Base-by-base conservation (phyloP, 2,329 filamentous ascomycete species). In the Chaetomiaceae sp. region DNA sequence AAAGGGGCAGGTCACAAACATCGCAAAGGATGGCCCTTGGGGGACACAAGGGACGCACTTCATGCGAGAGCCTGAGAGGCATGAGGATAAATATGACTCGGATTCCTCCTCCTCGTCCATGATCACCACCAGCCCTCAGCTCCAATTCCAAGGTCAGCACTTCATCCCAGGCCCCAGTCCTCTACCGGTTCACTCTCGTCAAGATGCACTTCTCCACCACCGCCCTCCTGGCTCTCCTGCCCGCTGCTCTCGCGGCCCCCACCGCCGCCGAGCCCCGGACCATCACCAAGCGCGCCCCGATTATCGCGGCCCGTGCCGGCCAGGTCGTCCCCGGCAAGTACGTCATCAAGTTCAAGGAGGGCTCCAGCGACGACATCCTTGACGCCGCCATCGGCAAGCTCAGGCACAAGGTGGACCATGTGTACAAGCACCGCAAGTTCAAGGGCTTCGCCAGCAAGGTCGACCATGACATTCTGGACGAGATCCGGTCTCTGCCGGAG, bases 341-440 rank as follows among this genome's bases (percentile, higher is more conserved):
- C 65, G 74, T 76, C 47, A 69, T 76, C 63, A 74, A 72, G 66
- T 53, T 76, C 55, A 73, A 73, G 66, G 65, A 69, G 40, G 64
- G 66, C 34, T 62, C 64, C 55, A 54, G 65, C 37, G 55, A 66
- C 12, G 53, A 58, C 3, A 47, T 64, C 46, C 55, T 73, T 11
- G 61, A 69, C 17, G 45, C 50, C 9, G 56, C 60, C 51, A 34
- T 65, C n/a, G 20, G 25, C 46, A 55, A 56, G 54, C 36, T 60
- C 37, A 51, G 52, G 31, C 38, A 27, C 54, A 57, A 59, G 47
- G 52, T 60, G 44, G 59, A 65, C 51, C 56, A 63, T 47, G 51
- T 66, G 52, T 69, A 63, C 61, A 59, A 60, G 40, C 47, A 49
- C 27, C 53, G 47, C 33, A 57, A 55, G 43, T 68, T 69, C 62